phyloP scores from a whole-genome alignment of 1,284 basidiomycete genomes.

The Quambalaria eucalypti region DNA sequence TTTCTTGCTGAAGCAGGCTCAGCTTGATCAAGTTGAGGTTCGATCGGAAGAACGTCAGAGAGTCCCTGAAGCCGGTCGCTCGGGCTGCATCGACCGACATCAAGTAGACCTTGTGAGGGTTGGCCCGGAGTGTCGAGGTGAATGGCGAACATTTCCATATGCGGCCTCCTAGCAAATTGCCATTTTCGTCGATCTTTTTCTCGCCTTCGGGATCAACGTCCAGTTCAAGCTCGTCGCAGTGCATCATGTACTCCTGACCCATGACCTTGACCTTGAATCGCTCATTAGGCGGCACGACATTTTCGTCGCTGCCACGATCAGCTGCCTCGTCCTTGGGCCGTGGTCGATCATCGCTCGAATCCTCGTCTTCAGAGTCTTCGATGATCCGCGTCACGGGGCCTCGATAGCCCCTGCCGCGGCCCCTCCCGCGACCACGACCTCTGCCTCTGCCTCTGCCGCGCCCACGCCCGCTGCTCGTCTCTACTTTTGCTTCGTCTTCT shows the following conservation, averaged over 20 bases:
- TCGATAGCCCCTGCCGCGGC: not conserved
- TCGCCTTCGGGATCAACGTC: slow-evolving; percentile 78
- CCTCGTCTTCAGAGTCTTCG: slow-evolving; percentile 3
- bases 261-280: slow-evolving; percentile 63
- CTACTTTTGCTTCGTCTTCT: not conserved
- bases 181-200: slow-evolving; percentile 76
- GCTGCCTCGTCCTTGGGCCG: not conserved
- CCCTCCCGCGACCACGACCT: not conserved
- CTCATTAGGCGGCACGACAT: not conserved
- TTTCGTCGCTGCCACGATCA: not conserved
- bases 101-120: slow-evolving; percentile 79
- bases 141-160: slow-evolving; percentile 83
- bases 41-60: slow-evolving; percentile 87
- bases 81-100: slow-evolving; percentile 94
- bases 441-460: not conserved
- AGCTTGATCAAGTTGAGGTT: slow-evolving; percentile 83
- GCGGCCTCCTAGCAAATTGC: slow-evolving; percentile 73
- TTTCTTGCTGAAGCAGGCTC: slow-evolving; percentile 56
- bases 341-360: not conserved
- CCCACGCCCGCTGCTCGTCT: not conserved
- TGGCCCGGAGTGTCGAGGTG: slow-evolving; percentile 62
- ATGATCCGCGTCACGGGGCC: not conserved
- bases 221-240: slow-evolving; percentile 75
- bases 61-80: slow-evolving; percentile 89
- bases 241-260: slow-evolving; percentile 66